Percentiles rank a stretch among this genome's conserved stretches.
These are phyloP conservation scores for Paraphoma sp. DNA, from an alignment of 2,329 filamentous ascomycete genomes.

Conservation along the genomic window DNA sequence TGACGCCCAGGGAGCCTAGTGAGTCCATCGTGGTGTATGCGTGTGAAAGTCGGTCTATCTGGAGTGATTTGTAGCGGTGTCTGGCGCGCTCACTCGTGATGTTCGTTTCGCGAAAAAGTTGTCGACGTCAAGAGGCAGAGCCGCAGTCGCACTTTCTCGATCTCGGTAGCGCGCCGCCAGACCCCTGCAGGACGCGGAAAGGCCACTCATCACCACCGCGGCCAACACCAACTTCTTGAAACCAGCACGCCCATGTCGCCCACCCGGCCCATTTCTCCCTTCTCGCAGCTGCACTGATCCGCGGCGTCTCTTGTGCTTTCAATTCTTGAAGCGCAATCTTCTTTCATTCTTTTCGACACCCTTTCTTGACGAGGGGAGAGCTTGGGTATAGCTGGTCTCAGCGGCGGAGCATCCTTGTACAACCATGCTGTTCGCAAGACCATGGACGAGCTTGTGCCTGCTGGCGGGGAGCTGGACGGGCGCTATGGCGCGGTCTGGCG, in stretches of 20 bases:
- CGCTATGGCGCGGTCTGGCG: constrained; percentile 34
- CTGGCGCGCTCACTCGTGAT: neutral
- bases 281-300: constrained; percentile 24
- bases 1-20: constrained; percentile 33
- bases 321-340: constrained; percentile 34
- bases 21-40: constrained; percentile 37
- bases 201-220: constrained; percentile 39
- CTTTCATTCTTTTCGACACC: constrained; percentile 34
- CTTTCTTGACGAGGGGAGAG: constrained; percentile 2
- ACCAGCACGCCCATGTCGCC: constrained; percentile 30
- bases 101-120: constrained; percentile 26
- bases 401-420: constrained; percentile 18
- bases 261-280: constrained; percentile 29
- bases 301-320: constrained; percentile 17
- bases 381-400: constrained; percentile 24
- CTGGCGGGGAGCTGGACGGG: constrained; percentile 45
- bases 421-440: constrained; percentile 43
- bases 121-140: constrained; percentile 36
- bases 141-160: constrained; percentile 19
- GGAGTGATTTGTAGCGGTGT: neutral
- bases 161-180: constrained; percentile 21
- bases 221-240: constrained; percentile 3
- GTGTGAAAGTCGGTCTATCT: neutral
- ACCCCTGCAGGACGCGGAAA: constrained; percentile 40
- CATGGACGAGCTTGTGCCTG: constrained; percentile 47